phyloP scores from a whole-genome alignment of 306 rosid species.

The Hippophae tibetana region DNA sequence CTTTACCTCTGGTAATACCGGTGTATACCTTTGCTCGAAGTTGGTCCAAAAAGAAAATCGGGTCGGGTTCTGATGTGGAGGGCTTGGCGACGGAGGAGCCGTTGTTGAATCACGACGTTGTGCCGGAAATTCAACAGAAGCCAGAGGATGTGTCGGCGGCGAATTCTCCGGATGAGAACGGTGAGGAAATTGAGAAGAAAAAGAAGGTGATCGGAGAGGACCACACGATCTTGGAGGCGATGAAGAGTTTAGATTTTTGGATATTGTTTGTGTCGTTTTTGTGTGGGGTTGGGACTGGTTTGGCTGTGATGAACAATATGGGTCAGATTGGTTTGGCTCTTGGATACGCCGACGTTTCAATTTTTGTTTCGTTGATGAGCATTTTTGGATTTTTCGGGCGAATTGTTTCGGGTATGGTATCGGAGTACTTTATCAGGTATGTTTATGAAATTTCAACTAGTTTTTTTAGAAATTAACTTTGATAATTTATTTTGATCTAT shows the following conservation, averaged over 20 bases:
- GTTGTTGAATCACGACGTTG: conserved; percentile 15
- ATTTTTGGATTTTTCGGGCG: conserved; percentile 84
- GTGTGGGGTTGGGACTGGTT: conserved; percentile 89
- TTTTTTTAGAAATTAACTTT: not conserved
- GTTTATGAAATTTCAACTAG: not conserved
- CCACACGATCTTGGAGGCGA: conserved; percentile 54
- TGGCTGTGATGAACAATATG: conserved; percentile 85
- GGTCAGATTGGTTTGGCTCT: conserved; percentile 90
- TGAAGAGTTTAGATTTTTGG: conserved; percentile 69
- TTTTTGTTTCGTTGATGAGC: conserved; percentile 62
- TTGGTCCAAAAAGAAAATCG: conserved; percentile 7
- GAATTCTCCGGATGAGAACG: not conserved
- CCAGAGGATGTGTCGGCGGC: not conserved
- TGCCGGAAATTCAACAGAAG: conserved; percentile 5
- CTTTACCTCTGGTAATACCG: conserved; percentile 53
- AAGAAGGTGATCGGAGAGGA: conserved; percentile 69
- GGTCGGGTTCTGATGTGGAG: conserved; percentile 31
- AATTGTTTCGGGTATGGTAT: conserved; percentile 50
- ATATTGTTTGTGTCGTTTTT: conserved; percentile 70
- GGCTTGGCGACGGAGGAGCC: conserved; percentile 27
- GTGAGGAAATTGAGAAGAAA: conserved; percentile 4
- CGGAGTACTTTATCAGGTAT: conserved; percentile 75
- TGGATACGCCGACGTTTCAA: conserved; percentile 66
- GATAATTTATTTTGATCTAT: too few relatives aligned
- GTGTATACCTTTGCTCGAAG: conserved; percentile 27